These are phyloP conservation scores for Ustilago cynodontis DNA, from an alignment of 1,284 basidiomycete species.

Conservation along the genomic window DNA sequence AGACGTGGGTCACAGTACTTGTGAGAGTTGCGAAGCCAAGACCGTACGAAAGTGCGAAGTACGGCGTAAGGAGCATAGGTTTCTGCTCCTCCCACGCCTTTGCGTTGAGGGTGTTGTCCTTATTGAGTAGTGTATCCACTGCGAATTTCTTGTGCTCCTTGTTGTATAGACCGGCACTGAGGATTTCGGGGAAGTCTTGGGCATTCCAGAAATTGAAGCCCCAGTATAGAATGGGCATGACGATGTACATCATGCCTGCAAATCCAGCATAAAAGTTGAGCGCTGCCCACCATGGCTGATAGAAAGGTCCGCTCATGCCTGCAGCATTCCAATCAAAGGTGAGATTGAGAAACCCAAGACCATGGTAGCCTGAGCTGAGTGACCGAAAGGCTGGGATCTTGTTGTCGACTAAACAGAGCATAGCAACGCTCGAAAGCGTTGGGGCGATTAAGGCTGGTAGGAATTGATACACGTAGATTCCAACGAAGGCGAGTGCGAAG, in stretches of 20 bases:
- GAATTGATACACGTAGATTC: slow-evolving; percentile 72
- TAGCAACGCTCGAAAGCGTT: slow-evolving; percentile 72
- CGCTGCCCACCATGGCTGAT: slow-evolving; percentile 73
- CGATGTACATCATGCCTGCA: slow-evolving; percentile 72
- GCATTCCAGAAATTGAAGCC: slow-evolving; percentile 72
- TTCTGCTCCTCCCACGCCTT: slow-evolving; percentile 69
- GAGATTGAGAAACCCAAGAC: slow-evolving; percentile 73
- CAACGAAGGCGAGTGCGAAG: slow-evolving; percentile 71
- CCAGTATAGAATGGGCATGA: slow-evolving; percentile 72
- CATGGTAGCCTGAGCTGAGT: slow-evolving; percentile 72
- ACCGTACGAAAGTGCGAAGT: slow-evolving; percentile 71
- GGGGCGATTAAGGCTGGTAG: slow-evolving; percentile 73
- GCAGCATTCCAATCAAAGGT: slow-evolving; percentile 73
- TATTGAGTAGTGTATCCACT: slow-evolving; percentile 56
- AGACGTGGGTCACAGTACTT: slow-evolving; percentile 72
- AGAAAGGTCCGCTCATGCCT: slow-evolving; percentile 72
- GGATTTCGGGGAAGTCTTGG: slow-evolving; percentile 68
- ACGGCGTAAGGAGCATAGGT: slow-evolving; percentile 73
- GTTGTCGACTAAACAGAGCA: slow-evolving; percentile 72
- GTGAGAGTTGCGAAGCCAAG: slow-evolving; percentile 73
- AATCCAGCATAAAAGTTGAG: slow-evolving; percentile 68
- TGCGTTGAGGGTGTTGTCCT: slow-evolving; percentile 71
- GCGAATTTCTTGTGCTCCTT: slow-evolving; percentile 57
- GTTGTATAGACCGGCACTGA: slow-evolving; percentile 71
- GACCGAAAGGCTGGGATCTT: slow-evolving; percentile 71